Conservation (phyloP, 208 protist genomes). For the Tritrichomonas musculus region DNA sequence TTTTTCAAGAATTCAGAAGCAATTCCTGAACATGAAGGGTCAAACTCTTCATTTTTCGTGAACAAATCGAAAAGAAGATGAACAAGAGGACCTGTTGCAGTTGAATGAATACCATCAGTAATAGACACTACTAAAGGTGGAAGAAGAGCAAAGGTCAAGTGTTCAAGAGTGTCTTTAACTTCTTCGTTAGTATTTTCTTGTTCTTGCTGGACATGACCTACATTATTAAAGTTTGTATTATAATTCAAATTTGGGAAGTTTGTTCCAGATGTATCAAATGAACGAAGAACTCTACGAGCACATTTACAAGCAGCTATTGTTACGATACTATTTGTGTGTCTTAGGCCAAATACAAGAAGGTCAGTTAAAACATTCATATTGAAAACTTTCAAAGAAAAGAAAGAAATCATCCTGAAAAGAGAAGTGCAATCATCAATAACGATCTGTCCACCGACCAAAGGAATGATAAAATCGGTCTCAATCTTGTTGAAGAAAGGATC, state of each 20-base stretch:
- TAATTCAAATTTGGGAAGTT: too few species aligned
- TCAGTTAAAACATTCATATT: neutral
- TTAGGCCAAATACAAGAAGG: neutral
- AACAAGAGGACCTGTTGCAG: neutral
- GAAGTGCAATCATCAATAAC: neutral
- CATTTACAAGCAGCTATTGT: neutral
- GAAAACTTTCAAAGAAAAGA: neutral
- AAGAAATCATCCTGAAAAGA: neutral
- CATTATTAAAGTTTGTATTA: too few species aligned
- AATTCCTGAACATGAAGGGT: neutral
- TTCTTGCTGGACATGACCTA: too few species aligned
- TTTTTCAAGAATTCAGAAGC: neutral
- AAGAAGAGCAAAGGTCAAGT: neutral
- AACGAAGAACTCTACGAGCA: neutral
- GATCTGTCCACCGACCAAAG: neutral
- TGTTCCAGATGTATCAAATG: neutral
- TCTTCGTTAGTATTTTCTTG: too few species aligned
- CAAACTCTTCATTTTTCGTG: neutral
- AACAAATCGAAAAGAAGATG: neutral
- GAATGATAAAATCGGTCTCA: neutral
- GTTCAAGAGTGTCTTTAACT: neutral
- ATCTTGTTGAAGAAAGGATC: neutral
- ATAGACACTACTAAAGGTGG: neutral
- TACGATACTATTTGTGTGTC: neutral
- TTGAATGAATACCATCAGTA: neutral